These are phyloP conservation scores for Trichoderma sp. DNA, from an alignment of 2,329 filamentous ascomycete genomes.

Conservation along the genomic window DNA sequence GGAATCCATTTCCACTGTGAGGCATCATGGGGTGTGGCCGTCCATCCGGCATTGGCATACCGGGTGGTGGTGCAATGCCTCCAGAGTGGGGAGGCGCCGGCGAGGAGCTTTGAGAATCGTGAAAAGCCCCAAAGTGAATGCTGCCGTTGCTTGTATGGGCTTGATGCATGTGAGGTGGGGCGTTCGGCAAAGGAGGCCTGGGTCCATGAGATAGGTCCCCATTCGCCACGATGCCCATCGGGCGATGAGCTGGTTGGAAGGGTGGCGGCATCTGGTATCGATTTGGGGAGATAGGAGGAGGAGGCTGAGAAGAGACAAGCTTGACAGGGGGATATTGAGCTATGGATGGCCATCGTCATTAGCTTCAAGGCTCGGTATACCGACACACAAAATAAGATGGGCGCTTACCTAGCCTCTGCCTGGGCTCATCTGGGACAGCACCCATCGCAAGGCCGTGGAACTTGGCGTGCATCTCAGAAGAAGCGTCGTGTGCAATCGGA, in stretches of 20 bases:
- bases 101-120: constrained; percentile 56
- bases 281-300: constrained; percentile 32
- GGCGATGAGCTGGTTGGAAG: constrained; percentile 38
- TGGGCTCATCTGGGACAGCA: constrained; percentile 14
- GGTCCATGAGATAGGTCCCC: constrained; percentile 33
- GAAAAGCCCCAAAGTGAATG: constrained; percentile 54
- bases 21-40: constrained; percentile 33
- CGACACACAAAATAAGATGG: neutral
- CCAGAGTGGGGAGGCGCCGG: constrained; percentile 51
- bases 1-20: constrained; percentile 35
- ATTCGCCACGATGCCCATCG: constrained; percentile 31
- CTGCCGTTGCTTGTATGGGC: constrained; percentile 53
- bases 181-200: constrained; percentile 34
- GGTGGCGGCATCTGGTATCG: constrained; percentile 44
- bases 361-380: neutral
- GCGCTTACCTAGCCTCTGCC: constrained; percentile 21
- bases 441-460: neutral
- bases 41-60: constrained; percentile 36
- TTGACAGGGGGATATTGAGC: constrained; percentile 9
- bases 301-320: constrained; percentile 27
- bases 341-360: neutral
- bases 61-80: constrained; percentile 49
- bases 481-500: neutral
- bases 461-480: constrained; percentile 12
- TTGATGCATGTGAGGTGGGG: constrained; percentile 42